Evolutionary conservation across 176 grass and related monocot species (phyloP).

Genomic region (Juncus inflexus): DNA sequence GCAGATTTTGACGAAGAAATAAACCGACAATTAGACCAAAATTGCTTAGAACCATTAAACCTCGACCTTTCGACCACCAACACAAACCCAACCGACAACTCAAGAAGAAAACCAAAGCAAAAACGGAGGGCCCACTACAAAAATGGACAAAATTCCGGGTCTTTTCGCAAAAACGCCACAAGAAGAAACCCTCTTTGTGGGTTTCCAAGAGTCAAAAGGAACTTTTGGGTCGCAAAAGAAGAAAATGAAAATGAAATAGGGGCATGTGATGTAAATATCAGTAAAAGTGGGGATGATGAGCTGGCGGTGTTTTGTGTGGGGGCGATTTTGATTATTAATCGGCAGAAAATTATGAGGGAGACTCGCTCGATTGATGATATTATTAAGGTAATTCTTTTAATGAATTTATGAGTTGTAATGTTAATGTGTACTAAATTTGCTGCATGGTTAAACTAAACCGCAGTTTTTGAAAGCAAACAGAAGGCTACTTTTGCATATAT

Average conservation of each 20-base stretch:
- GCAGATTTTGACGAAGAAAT: constrained; percentile 94
- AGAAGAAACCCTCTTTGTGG: constrained; percentile 73
- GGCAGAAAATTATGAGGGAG: constrained; percentile 87
- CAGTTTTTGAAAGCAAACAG: no score
- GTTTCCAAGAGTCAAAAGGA: constrained; percentile 58
- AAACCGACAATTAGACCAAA: constrained; percentile 51
- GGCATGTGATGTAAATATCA: background rate
- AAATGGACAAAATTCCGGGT: constrained; percentile 48
- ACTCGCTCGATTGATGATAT: constrained; percentile 85
- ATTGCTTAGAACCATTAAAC: constrained; percentile 70
- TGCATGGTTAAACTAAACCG: no score
- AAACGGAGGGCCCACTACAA: constrained; percentile 30
- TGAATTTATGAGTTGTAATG: no score
- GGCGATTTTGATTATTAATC: constrained; percentile 85
- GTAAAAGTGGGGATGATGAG: constrained; percentile 61
- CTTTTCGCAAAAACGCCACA: constrained; percentile 34
- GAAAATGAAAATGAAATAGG: constrained; percentile 25
- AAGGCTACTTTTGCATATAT: no score
- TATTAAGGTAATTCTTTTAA: constrained; percentile 55
- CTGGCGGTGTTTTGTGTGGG: constrained; percentile 86
- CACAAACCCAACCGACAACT: constrained; percentile 33
- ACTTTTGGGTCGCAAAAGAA: constrained; percentile 57
- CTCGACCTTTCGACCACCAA: constrained; percentile 46
- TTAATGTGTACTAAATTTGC: no score
- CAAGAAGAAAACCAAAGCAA: constrained; percentile 59